Evolutionary conservation across 2,329 filamentous ascomycete genomes (phyloP), one percentile per base, ranked within the genome.

Genomic region (Massarina eburnea): DNA sequence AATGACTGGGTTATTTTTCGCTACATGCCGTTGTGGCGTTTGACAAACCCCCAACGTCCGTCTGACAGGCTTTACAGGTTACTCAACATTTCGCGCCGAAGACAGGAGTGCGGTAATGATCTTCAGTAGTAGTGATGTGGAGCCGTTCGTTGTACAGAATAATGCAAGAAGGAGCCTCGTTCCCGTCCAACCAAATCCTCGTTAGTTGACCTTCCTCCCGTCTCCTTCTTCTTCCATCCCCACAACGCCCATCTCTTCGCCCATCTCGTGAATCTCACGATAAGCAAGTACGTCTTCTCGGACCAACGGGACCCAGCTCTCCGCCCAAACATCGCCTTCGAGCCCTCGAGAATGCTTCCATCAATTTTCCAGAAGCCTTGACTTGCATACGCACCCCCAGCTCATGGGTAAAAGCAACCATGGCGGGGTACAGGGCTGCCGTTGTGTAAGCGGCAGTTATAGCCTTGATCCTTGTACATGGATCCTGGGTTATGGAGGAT

Each of bases 361-460:
- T 36, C 19, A 35, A 41, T 35, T 39, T 45, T 49, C 41, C 34
- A 49, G 41, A 43, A 38, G 24, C 21, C 34, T 8, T 7, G 10
- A 8, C 38, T 27, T 34, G 45, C 39, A 41, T 30, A 6, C 27
- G 27, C 27, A 30, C 27, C 27, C 27, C 27, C n/a, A n/a, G 27
- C 9, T 7, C 12, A 30, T 30, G 27, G 27, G 27, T 30, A 30
- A 30, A 30, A 15, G 34, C 20, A 29, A 19, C 14, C 19, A 40
- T 29, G 35, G 40, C 41, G 39, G 46, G 46, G 37, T 48, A 33
- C 41, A 48, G 41, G 6, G 8, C 22, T 26, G 24, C 7, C 12
- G 24, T 5, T 26, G 33, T 7, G 32, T 37, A 35, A 29, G 27
- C 19, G 41, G 32, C 41, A 29, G 3, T 22, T 40, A 24, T 18